These are phyloP conservation scores for Coemansia sp. DNA, from an alignment of 192 early-diverging fungal species.

Conservation along the genomic window DNA sequence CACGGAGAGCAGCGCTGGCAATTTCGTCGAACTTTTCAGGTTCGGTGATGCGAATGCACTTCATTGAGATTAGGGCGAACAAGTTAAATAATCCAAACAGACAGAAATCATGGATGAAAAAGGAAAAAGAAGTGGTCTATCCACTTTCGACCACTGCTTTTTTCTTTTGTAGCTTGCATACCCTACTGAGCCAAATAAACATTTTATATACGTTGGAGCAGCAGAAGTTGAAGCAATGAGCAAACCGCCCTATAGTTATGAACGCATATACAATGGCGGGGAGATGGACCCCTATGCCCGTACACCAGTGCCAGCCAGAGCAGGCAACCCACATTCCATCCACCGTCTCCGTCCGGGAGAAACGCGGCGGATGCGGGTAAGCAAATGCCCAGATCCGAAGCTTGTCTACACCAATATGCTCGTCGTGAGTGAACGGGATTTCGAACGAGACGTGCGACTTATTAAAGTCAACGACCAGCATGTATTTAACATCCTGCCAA, in stretches of 20 bases:
- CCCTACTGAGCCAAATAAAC: background rate
- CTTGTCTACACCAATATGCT: constrained; percentile 73
- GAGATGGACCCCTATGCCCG: constrained; percentile 46
- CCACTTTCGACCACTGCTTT: background rate
- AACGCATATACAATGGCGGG: constrained; percentile 37
- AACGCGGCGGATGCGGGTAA: constrained; percentile 41
- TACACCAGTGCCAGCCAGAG: constrained; percentile 4
- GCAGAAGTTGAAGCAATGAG: constrained; percentile 17
- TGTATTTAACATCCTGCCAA: constrained; percentile 70
- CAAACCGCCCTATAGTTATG: constrained; percentile 40
- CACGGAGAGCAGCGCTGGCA: constrained; percentile 1
- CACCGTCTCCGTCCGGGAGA: constrained; percentile 20
- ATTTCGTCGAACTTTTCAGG: constrained; percentile 30
- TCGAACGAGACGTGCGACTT: constrained; percentile 67
- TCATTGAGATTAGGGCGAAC: constrained; percentile 11
- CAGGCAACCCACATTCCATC: background rate
- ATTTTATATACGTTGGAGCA: background rate
- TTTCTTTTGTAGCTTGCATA: background rate
- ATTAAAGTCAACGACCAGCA: constrained; percentile 74
- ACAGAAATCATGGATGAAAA: background rate
- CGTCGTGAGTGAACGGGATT: constrained; percentile 70
- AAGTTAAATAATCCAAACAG: background rate
- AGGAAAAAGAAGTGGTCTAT: background rate
- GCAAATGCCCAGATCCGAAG: constrained; percentile 49
- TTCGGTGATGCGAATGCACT: constrained; percentile 35